These are phyloP conservation scores for Acanthamoeba sp. DNA, from an alignment of 208 protist genomes.

Conservation along the genomic window DNA sequence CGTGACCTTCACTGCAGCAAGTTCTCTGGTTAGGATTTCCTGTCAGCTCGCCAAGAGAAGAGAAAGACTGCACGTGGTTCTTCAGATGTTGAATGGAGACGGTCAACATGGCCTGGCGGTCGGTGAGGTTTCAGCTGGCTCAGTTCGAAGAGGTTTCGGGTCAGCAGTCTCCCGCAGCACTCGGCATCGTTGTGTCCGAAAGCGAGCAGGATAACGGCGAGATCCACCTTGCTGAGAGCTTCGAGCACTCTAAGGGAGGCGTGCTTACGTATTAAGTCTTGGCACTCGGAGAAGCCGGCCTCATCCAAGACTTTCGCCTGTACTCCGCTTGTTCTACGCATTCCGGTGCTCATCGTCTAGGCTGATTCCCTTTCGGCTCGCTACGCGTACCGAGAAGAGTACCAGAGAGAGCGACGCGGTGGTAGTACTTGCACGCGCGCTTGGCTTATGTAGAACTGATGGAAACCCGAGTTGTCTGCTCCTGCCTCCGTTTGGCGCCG, in stretches of 20 bases:
- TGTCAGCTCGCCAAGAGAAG: neutral
- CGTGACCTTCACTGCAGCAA: too few species aligned
- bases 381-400: too few species aligned
- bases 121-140: neutral
- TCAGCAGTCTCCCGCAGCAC: neutral
- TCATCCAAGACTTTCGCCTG: neutral
- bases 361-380: too few species aligned
- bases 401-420: too few species aligned
- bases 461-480: neutral
- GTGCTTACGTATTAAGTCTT: neutral
- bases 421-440: too few species aligned
- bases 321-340: neutral
- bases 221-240: neutral
- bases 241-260: neutral
- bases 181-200: neutral
- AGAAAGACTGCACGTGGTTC: neutral
- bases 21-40: neutral
- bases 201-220: neutral
- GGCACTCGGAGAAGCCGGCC: neutral
- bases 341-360: too few species aligned
- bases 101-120: neutral
- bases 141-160: neutral
- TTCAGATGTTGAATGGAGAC: neutral
- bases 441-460: too few species aligned
- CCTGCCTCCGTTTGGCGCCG: too few species aligned